phyloP scores from a whole-genome alignment of 495 filamentous ascomycete genomes.

The Penicillium steckii region DNA sequence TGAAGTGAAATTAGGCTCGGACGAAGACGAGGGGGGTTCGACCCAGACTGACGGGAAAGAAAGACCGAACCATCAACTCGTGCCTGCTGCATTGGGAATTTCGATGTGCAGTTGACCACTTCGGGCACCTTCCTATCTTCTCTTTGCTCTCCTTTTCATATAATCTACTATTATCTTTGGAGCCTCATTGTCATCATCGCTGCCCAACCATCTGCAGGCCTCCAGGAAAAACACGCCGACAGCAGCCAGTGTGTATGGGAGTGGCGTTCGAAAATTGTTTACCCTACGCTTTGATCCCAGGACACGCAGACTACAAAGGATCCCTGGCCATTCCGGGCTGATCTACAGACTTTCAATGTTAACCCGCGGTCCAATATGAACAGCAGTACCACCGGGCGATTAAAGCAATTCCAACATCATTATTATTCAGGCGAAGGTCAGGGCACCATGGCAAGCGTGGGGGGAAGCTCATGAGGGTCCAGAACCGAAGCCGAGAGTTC shows the following conservation, averaged over 20 bases:
- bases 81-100: neutral
- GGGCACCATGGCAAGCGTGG: neutral
- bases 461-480: neutral
- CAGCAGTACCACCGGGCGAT: neutral
- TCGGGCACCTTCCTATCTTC: neutral
- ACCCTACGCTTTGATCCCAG: neutral
- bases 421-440: neutral
- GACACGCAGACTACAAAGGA: neutral
- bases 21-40: conserved; percentile 7
- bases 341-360: neutral
- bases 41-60: conserved; percentile 21
- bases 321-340: neutral
- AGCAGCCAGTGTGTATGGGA: neutral
- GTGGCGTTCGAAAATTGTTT: neutral
- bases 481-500: neutral
- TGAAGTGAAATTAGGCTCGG: too few relatives aligned
- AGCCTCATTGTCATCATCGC: neutral
- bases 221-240: neutral
- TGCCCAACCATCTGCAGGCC: neutral
- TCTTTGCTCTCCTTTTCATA: neutral
- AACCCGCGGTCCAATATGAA: neutral
- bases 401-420: neutral
- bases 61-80: conserved; percentile 7
- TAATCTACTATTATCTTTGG: too few relatives aligned
- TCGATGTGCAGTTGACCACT: neutral